Evolutionary conservation across 2,329 filamentous ascomycete genomes (phyloP), one percentile per base, ranked within the genome.

Genomic region (Hortaea werneckii): DNA sequence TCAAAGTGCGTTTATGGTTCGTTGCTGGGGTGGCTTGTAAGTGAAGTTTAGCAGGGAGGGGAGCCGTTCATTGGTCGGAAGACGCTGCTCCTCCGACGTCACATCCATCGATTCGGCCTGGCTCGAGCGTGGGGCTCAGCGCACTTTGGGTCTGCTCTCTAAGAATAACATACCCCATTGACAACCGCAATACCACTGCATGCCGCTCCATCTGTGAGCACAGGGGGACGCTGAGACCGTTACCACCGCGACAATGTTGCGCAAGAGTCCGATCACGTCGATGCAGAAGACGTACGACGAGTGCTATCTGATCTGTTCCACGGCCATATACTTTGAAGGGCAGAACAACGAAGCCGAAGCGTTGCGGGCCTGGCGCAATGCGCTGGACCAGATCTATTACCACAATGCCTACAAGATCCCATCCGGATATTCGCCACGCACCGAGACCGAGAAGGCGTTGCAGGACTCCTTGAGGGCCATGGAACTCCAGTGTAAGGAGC

Each of bases 201-300:
- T 20, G 20, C 4, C 4, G 20, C 20, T 20, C 20, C 20, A 20
- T 20, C 20, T 20, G 20, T 20, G 20, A 20, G 20, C 20, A 20
- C 20, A 20, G 20, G 20, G 20, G 20, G 20, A 20, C 20, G 20
- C 20, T 4, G 20, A 20, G 20, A 4, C 20, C 20, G 20, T 20
- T 20, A 20, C 20, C 20, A 20, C 20, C 20, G 20, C 20, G 20
- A 20, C 20, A 20, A 60, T 60, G 58, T 51, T 58, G 50, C 53
- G 56, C 61, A 71, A 71, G 65, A 80, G 29, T 13, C 72, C 74
- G 51, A 75, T 81, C 62, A 80, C 84, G 67, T 80, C 81, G 51
- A 80, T 95, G 66, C 90, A 96, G 71, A 95, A 95, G 77, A 94
- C 88, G 46, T 96, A 96, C 70, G 90, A 96, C 71, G 88, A 96